phyloP scores from a whole-genome alignment of 768 basidiomycete species.

The Suillus occidentalis region DNA sequence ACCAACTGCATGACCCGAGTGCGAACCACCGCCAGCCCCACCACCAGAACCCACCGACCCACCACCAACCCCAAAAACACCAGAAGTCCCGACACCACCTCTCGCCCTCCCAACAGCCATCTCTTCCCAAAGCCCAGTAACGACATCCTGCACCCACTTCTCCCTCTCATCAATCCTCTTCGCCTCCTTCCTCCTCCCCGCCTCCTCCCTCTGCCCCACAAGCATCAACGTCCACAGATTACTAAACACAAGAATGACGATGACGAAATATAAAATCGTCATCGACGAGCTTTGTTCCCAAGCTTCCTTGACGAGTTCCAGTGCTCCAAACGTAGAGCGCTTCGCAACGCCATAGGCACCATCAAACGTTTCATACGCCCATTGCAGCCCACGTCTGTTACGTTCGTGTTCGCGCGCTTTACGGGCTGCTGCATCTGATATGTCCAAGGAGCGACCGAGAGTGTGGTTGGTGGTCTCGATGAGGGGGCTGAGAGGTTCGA shows the following conservation, averaged over 20 bases:
- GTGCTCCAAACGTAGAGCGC: constrained; percentile 66
- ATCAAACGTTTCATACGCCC: constrained; percentile 86
- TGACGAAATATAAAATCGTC: constrained; percentile 71
- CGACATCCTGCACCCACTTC: constrained; percentile 71
- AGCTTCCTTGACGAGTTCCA: constrained; percentile 77
- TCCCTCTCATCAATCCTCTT: constrained; percentile 66
- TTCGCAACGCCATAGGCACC: constrained; percentile 71
- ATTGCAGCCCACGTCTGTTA: constrained; percentile 73
- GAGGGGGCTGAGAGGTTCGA: constrained; percentile 36
- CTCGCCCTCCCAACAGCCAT: constrained; percentile 45
- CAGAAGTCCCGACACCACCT: constrained; percentile 11
- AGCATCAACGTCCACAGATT: constrained; percentile 70
- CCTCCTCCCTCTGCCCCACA: constrained; percentile 49
- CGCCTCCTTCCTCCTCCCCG: constrained; percentile 45
- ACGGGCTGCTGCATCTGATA: constrained; percentile 18
- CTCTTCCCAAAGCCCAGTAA: constrained; percentile 74
- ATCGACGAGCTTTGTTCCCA: constrained; percentile 78
- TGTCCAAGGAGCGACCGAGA: constrained; percentile 7
- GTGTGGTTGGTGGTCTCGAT: constrained; percentile 16
- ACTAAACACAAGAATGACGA: constrained; percentile 69
- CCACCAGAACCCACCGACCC: not conserved
- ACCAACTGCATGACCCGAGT: constrained; percentile 17
- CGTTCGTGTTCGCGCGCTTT: constrained; percentile 69
- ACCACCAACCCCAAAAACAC: not conserved
- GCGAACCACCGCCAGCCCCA: constrained; percentile 9